Evolutionary conservation across 2,329 filamentous ascomycete species (phyloP).

Genomic region (Penicillium hesseltinei): DNA sequence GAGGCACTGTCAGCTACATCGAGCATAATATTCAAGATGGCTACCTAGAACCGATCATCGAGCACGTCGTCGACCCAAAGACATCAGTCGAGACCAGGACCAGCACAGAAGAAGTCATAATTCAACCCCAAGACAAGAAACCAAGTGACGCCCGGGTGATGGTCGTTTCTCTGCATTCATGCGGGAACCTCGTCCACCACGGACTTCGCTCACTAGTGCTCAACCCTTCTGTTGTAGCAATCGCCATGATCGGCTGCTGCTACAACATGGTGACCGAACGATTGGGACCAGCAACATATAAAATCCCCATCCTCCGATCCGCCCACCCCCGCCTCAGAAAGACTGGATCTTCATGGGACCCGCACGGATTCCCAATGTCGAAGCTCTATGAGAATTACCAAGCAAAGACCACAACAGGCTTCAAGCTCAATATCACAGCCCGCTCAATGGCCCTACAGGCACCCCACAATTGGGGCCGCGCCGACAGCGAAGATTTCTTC

Average conservation of each 20-base stretch:
- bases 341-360: constrained; percentile 73
- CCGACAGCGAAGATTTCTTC: constrained; percentile 85
- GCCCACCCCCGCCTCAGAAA: constrained; percentile 66
- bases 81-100: constrained; percentile 2
- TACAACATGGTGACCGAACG: constrained; percentile 95
- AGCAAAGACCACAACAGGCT: constrained; percentile 57
- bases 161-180: constrained; percentile 94
- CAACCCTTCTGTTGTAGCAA: constrained; percentile 80
- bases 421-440: constrained; percentile 91
- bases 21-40: constrained; percentile 47
- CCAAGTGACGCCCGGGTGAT: constrained; percentile 54
- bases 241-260: constrained; percentile 96
- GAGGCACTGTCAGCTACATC: constrained; percentile 43
- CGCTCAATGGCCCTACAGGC: constrained; percentile 98
- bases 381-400: constrained; percentile 59
- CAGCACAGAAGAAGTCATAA: not conserved
- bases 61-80: constrained; percentile 33
- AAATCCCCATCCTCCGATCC: constrained; percentile 73
- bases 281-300: constrained; percentile 81
- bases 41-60: constrained; percentile 42
- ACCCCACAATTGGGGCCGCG: constrained; percentile 81
- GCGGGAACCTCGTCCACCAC: constrained; percentile 94
- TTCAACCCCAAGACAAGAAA: constrained; percentile 7
- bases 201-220: constrained; percentile 81
- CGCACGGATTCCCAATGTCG: constrained; percentile 93